phyloP scores from a whole-genome alignment of 352 stramenopile genomes.

The Phytophthora syringae region DNA sequence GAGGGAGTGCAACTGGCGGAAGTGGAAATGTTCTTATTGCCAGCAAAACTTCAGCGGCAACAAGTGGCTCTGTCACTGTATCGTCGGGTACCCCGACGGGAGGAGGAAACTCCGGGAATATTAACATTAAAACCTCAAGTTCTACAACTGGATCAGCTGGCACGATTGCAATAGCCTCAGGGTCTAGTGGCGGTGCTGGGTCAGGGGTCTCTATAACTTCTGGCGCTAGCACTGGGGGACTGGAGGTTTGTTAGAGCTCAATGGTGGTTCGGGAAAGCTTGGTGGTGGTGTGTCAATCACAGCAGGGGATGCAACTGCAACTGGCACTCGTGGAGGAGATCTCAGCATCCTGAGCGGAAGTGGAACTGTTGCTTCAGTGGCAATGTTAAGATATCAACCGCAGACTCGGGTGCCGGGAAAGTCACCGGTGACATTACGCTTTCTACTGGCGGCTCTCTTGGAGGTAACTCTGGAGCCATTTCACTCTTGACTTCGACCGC shows the following conservation, averaged over 20 bases:
- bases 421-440: constrained; percentile 35
- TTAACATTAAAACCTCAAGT: constrained; percentile 24
- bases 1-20: constrained; percentile 41
- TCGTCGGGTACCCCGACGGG: constrained; percentile 21
- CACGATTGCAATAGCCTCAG: constrained; percentile 18
- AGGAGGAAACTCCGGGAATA: constrained; percentile 24
- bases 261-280: constrained; percentile 17
- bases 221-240: constrained; percentile 14
- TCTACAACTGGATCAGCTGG: constrained; percentile 26
- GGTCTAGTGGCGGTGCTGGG: constrained; percentile 10
- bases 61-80: constrained; percentile 22
- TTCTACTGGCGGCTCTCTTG: constrained; percentile 27
- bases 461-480: constrained; percentile 38
- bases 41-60: constrained; percentile 31
- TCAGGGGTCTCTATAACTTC: constrained; percentile 12
- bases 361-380: constrained; percentile 26
- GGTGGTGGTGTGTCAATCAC: constrained; percentile 21
- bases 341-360: constrained; percentile 24
- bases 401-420: constrained; percentile 19
- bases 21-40: constrained; percentile 60
- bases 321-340: constrained; percentile 13
- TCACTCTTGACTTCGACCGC: constrained; percentile 27
- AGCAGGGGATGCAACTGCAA: constrained; percentile 10
- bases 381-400: constrained; percentile 30
- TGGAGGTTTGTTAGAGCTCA: constrained; percentile 19